These are phyloP conservation scores for Fraxinus latifolia DNA, from an alignment of 305 asterid species.

Conservation along the genomic window DNA sequence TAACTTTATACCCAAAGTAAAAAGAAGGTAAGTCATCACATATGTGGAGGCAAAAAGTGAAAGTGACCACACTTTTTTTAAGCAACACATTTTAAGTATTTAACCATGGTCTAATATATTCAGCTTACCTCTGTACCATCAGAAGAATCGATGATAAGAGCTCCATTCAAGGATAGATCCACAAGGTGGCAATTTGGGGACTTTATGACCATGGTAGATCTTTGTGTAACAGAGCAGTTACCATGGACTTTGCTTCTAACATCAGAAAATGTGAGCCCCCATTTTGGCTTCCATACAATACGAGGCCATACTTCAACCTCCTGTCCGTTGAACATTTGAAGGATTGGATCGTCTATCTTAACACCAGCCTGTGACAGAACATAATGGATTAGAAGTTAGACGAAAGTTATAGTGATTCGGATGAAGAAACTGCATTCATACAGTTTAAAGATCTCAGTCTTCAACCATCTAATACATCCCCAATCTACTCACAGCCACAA, in stretches of 20 bases:
- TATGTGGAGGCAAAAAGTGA: not conserved
- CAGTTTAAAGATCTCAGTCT: not conserved
- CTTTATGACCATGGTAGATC: constrained; percentile 69
- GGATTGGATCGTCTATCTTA: constrained; percentile 68
- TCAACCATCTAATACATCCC: not conserved
- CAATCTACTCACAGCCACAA: not conserved
- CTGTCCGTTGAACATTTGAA: constrained; percentile 67
- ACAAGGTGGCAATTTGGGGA: constrained; percentile 60
- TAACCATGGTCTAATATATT: not conserved
- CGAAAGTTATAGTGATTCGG: not conserved
- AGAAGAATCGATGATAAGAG: constrained; percentile 60
- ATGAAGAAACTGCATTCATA: constrained; percentile 2
- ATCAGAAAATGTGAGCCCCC: constrained; percentile 94
- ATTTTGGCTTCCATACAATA: constrained; percentile 85
- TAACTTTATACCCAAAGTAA: not conserved
- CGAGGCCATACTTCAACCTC: constrained; percentile 98
- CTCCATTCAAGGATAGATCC: constrained; percentile 81
- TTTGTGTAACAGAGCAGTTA: constrained; percentile 61
- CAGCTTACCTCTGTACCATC: constrained; percentile 72
- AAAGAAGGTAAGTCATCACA: not conserved
- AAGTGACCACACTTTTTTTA: not conserved
- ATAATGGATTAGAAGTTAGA: constrained; percentile 14
- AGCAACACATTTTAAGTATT: not conserved
- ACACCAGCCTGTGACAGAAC: constrained; percentile 71
- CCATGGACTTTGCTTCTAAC: constrained; percentile 60